phyloP scores from a whole-genome alignment of 345 rosid genomes.

The Rubroshorea leprosula region DNA sequence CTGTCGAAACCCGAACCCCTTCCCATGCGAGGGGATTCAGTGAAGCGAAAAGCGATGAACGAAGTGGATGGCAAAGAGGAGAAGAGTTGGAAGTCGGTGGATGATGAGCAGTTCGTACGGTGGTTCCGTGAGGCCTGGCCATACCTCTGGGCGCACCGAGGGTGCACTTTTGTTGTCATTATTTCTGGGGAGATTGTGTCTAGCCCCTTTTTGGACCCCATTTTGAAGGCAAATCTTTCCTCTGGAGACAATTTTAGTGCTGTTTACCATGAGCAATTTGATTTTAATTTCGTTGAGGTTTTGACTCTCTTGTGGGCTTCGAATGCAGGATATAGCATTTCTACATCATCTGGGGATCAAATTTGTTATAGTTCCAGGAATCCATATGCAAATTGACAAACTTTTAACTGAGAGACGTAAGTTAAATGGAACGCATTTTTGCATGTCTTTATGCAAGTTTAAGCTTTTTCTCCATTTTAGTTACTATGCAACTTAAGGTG shows the following conservation, averaged over 20 bases:
- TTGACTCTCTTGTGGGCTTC: not conserved
- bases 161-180: slow-evolving; percentile 64
- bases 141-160: slow-evolving; percentile 83
- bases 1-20: not conserved
- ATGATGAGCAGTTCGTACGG: slow-evolving; percentile 70
- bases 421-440: not conserved
- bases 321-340: slow-evolving; percentile 81
- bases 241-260: not conserved
- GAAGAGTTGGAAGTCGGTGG: slow-evolving; percentile 34
- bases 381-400: slow-evolving; percentile 80
- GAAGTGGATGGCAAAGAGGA: slow-evolving; percentile 32
- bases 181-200: slow-evolving; percentile 63
- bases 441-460: not conserved
- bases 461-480: too few relatives aligned
- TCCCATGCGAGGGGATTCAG: slow-evolving; percentile 7
- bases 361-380: slow-evolving; percentile 84
- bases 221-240: slow-evolving; percentile 53
- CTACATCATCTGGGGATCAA: slow-evolving; percentile 83
- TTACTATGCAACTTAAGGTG: too few relatives aligned
- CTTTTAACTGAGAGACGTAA: slow-evolving; percentile 80
- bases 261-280: not conserved
- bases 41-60: slow-evolving; percentile 28
- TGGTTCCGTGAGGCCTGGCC: slow-evolving; percentile 99
- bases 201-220: slow-evolving; percentile 50
- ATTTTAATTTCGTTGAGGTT: slow-evolving; percentile 1